Percentiles rank a stretch among this genome's conserved stretches.
phyloP scores from a whole-genome alignment of 2,329 filamentous ascomycete species.

The Fusarium graminum region DNA sequence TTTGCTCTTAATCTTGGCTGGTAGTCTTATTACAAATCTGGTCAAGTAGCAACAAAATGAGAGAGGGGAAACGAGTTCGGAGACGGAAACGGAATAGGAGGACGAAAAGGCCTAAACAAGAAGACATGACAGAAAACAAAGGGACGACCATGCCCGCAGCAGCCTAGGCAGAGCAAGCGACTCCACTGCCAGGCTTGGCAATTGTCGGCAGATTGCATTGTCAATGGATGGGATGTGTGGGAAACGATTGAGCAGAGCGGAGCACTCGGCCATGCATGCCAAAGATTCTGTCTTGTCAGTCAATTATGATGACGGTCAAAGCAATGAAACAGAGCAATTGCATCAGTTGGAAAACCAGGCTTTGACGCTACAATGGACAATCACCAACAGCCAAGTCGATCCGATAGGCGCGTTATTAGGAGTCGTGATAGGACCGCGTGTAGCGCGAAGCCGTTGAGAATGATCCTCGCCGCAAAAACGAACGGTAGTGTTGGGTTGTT shows the following conservation, averaged over 20 bases:
- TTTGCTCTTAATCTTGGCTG: background rate
- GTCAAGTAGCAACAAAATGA: slow-evolving; percentile 9
- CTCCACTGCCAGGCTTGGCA: slow-evolving; percentile 36
- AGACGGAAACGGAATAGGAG: slow-evolving; percentile 34
- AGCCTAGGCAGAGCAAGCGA: slow-evolving; percentile 30
- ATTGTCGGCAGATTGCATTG: slow-evolving; percentile 35
- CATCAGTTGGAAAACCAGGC: slow-evolving; percentile 1
- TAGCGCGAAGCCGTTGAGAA: slow-evolving; percentile 36
- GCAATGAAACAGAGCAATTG: background rate
- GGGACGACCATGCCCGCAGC: slow-evolving; percentile 22
- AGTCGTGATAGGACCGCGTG: slow-evolving; percentile 34
- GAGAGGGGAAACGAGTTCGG: slow-evolving; percentile 18
- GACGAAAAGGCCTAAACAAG: slow-evolving; percentile 31
- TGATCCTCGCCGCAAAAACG: slow-evolving; percentile 18
- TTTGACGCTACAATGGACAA: background rate
- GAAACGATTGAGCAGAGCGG: slow-evolving; percentile 19
- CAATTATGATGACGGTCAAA: background rate
- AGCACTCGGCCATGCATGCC: slow-evolving; percentile 15
- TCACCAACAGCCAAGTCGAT: slow-evolving; percentile 12
- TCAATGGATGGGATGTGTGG: slow-evolving; percentile 20
- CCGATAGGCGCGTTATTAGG: slow-evolving; percentile 25
- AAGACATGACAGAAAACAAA: slow-evolving; percentile 28
- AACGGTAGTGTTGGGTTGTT: slow-evolving; percentile 4
- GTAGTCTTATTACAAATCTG: slow-evolving; percentile 1
- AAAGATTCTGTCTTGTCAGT: slow-evolving; percentile 26